Conservation (phyloP, 1,284 basidiomycete species). For the Neolentinus lepideus region DNA sequence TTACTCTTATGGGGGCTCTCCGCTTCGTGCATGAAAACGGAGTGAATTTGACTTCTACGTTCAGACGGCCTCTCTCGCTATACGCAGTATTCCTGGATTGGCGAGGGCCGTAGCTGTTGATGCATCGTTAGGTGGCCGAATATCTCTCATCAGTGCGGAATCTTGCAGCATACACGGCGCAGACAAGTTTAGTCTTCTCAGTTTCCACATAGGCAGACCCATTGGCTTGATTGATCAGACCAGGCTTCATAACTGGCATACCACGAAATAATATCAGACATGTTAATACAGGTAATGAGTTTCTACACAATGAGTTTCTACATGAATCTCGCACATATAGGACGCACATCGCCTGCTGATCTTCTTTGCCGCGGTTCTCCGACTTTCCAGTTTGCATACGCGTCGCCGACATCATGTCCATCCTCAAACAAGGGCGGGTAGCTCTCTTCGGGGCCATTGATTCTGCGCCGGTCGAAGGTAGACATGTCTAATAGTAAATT, state of each 20-base stretch:
- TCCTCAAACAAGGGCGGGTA: slow-evolving; percentile 54
- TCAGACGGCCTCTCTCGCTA: slow-evolving; percentile 82
- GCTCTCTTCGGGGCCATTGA: slow-evolving; percentile 85
- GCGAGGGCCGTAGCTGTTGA: slow-evolving; percentile 82
- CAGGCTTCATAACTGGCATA: slow-evolving; percentile 77
- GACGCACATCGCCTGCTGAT: slow-evolving; percentile 58
- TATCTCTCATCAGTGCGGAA: background rate
- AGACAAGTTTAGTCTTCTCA: slow-evolving; percentile 85
- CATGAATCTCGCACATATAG: slow-evolving; percentile 63
- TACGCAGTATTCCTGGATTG: slow-evolving; percentile 78
- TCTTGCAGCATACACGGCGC: slow-evolving; percentile 71
- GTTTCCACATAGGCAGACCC: slow-evolving; percentile 95
- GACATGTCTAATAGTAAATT: background rate
- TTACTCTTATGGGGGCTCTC: slow-evolving; percentile 81
- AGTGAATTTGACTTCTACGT: slow-evolving; percentile 94
- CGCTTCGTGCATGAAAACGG: slow-evolving; percentile 82
- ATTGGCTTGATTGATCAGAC: slow-evolving; percentile 87
- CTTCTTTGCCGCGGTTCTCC: slow-evolving; percentile 43
- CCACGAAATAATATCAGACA: slow-evolving; percentile 2
- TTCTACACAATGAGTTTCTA: slow-evolving; percentile 10
- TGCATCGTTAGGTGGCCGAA: background rate
- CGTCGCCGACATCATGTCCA: slow-evolving; percentile 24
- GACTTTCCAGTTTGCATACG: slow-evolving; percentile 19
- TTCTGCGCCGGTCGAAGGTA: slow-evolving; percentile 76
- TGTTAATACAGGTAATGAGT: slow-evolving; percentile 8